These are phyloP conservation scores for Hypoxylon sp. DNA, from an alignment of 2,329 filamentous ascomycete species.

Conservation along the genomic window DNA sequence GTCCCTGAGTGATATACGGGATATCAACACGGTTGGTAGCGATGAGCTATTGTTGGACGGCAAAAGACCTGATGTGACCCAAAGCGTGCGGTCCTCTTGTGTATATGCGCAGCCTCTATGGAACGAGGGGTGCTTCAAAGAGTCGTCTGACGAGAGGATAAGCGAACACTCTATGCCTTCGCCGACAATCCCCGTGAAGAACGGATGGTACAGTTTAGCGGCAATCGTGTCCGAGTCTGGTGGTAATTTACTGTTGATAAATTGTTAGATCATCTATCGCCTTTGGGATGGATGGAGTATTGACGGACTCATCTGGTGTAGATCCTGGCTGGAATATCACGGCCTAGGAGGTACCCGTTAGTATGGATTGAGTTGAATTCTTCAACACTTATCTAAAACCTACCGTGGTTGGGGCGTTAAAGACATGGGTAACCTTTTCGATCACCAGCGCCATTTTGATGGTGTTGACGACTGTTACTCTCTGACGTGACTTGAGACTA, in stretches of 20 bases:
- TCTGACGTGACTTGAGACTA: not conserved
- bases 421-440: constrained; percentile 23
- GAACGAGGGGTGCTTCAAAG: constrained; percentile 56
- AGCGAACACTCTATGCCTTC: constrained; percentile 49
- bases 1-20: constrained; percentile 46
- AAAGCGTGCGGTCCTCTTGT: constrained; percentile 53
- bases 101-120: constrained; percentile 55
- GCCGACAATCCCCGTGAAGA: constrained; percentile 49
- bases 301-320: constrained; percentile 6
- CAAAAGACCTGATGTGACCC: constrained; percentile 56
- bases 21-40: constrained; percentile 56
- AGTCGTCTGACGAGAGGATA: constrained; percentile 52
- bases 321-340: constrained; percentile 11
- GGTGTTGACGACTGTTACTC: not conserved
- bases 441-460: constrained; percentile 26
- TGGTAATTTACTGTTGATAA: constrained; percentile 4
- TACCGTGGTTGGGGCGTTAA: too few relatives aligned
- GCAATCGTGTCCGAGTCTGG: constrained; percentile 37
- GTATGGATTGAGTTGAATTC: too few relatives aligned
- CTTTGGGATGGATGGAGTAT: not conserved
- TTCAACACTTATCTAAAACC: too few relatives aligned
- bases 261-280: not conserved
- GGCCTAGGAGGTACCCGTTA: constrained; percentile 16
- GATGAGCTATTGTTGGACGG: constrained; percentile 49
- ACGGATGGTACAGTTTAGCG: constrained; percentile 50